Conservation (phyloP, 2,329 filamentous ascomycete species). For the Exophiala oligosperma region DNA sequence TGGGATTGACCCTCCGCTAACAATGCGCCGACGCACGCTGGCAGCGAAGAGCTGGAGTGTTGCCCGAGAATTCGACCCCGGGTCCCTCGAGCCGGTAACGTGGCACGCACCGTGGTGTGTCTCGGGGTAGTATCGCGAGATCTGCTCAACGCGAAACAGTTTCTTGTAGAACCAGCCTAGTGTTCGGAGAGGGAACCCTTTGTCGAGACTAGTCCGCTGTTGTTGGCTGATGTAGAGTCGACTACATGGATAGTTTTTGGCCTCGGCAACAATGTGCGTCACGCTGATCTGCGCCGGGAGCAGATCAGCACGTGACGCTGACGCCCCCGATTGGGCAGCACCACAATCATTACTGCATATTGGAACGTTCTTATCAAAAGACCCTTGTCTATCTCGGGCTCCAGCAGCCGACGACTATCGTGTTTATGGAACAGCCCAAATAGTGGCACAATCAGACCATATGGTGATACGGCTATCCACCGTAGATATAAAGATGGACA, state of each 20-base stretch:
- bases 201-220: too few relatives aligned
- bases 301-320: neutral
- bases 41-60: too few relatives aligned
- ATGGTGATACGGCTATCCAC: neutral
- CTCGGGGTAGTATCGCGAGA: too few relatives aligned
- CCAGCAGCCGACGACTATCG: slow-evolving; percentile 1
- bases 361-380: slow-evolving; percentile 10
- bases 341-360: neutral
- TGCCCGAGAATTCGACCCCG: neutral
- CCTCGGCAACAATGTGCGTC: neutral
- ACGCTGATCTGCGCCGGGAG: neutral
- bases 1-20: too few relatives aligned
- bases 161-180: too few relatives aligned
- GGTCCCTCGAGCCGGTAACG: neutral
- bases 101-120: neutral
- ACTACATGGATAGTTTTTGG: too few relatives aligned
- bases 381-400: slow-evolving; percentile 6
- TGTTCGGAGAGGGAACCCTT: too few relatives aligned
- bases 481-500: neutral
- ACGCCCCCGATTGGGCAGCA: neutral
- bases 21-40: neutral
- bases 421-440: neutral
- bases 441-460: neutral
- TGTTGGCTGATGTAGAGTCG: too few relatives aligned
- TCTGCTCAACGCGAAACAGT: too few relatives aligned